Conservation (phyloP, 306 rosid species). For the Erythrophleum fordii region DNA sequence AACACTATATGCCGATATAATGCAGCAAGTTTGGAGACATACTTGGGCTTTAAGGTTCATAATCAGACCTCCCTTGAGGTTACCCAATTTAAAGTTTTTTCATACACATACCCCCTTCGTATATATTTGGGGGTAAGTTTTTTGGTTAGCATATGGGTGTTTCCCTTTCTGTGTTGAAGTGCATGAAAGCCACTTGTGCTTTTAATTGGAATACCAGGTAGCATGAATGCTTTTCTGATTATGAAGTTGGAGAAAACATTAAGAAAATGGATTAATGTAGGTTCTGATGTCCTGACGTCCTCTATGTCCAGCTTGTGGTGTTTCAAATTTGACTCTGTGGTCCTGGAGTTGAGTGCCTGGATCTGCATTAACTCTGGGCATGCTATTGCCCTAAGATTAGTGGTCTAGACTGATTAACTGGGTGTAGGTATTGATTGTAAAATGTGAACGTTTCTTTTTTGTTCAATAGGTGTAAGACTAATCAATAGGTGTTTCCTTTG, state of each 20-base stretch:
- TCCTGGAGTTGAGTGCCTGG: not conserved
- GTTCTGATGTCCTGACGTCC: not conserved
- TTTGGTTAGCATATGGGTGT: not conserved
- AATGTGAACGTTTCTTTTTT: constrained; percentile 27
- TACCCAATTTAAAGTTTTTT: not conserved
- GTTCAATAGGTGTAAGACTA: constrained; percentile 50
- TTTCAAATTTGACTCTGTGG: not conserved
- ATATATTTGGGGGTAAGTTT: constrained; percentile 13
- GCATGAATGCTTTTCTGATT: constrained; percentile 8
- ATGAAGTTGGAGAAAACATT: not conserved
- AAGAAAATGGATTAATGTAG: not conserved
- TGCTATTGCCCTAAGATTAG: not conserved
- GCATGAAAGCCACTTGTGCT: not conserved
- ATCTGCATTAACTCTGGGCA: constrained; percentile 16
- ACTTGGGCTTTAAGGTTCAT: not conserved
- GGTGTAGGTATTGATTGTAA: constrained; percentile 13
- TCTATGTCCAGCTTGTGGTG: constrained; percentile 6
- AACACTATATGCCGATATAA: not conserved
- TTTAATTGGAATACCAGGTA: not conserved
- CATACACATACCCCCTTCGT: not conserved
- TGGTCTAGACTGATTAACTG: constrained; percentile 1
- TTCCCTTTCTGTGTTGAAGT: not conserved
- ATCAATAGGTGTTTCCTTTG: constrained; percentile 42
- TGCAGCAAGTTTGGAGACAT: not conserved
- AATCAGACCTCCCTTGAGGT: not conserved